These are phyloP conservation scores for Imleria badia DNA, from an alignment of 768 basidiomycete genomes.

Conservation along the genomic window DNA sequence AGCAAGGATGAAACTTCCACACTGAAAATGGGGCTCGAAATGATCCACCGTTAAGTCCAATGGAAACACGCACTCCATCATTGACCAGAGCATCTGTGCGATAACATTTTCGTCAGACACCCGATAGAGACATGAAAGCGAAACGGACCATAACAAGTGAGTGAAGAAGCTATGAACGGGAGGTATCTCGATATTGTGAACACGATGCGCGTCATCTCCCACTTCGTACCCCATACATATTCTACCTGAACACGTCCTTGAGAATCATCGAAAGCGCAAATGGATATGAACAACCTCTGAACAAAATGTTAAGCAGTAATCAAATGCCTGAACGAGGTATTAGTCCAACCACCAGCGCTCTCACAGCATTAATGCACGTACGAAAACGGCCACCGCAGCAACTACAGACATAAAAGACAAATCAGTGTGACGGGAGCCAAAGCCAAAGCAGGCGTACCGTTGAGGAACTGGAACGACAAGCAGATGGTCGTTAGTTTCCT, in stretches of 20 bases:
- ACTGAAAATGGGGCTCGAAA: conserved; percentile 11
- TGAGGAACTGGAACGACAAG: conserved; percentile 11
- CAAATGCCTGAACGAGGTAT: conserved; percentile 8
- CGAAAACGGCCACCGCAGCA: conserved; percentile 19
- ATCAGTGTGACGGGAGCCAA: not conserved
- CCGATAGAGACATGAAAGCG: not conserved
- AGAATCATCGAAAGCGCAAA: not conserved
- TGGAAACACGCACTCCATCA: not conserved
- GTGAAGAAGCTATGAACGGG: conserved; percentile 16
- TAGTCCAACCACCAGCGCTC: not conserved
- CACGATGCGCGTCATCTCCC: conserved; percentile 22
- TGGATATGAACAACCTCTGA: conserved; percentile 15
- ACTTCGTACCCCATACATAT: conserved; percentile 25
- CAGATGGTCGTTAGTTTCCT: not conserved
- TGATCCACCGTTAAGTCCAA: not conserved
- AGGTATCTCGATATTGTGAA: conserved; percentile 31
- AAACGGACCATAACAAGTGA: conserved; percentile 21
- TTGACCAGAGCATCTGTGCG: conserved; percentile 9
- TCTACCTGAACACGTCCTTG: conserved; percentile 14
- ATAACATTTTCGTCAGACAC: not conserved
- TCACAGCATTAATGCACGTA: not conserved
- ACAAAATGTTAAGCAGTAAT: conserved; percentile 26
- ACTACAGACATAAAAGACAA: conserved; percentile 2
- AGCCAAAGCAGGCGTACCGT: conserved; percentile 7
- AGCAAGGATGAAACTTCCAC: conserved; percentile 15